phyloP scores from a whole-genome alignment of 495 filamentous ascomycete genomes.

The Gamarada debralockiae region DNA sequence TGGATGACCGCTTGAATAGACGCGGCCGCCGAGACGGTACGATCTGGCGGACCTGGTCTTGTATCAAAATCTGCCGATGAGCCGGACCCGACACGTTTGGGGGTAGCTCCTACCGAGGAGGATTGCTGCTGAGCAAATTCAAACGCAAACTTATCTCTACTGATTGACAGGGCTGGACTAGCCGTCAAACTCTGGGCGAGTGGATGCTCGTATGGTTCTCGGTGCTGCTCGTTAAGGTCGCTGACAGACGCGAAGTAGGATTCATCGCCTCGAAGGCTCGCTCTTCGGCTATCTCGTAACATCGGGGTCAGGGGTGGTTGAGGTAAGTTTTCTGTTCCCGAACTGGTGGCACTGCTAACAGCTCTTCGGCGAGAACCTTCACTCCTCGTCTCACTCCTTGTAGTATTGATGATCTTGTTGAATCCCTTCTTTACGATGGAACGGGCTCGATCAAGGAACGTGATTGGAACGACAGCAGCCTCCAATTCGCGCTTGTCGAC shows the following conservation, averaged over 20 bases:
- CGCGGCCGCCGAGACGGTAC: constrained; percentile 24
- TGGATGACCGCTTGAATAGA: constrained; percentile 28
- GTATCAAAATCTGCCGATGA: constrained; percentile 56
- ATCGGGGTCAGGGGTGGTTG: constrained; percentile 30
- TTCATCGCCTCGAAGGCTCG: constrained; percentile 71
- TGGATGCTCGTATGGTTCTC: constrained; percentile 50
- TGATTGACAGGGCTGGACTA: constrained; percentile 56
- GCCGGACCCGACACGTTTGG: constrained; percentile 36
- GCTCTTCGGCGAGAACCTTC: constrained; percentile 52
- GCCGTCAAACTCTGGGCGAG: constrained; percentile 78
- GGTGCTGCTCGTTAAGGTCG: constrained; percentile 34
- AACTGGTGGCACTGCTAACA: constrained; percentile 57
- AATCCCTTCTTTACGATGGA: constrained; percentile 66
- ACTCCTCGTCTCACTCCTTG: constrained; percentile 42
- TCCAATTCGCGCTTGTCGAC: constrained; percentile 89
- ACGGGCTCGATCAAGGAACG: constrained; percentile 72
- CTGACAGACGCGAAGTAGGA: constrained; percentile 47
- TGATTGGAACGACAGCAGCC: constrained; percentile 83
- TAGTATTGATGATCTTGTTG: constrained; percentile 54
- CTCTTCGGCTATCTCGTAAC: constrained; percentile 51
- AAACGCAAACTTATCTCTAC: constrained; percentile 32
- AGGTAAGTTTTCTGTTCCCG: constrained; percentile 29
- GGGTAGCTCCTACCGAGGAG: constrained; percentile 32
- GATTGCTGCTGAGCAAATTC: constrained; percentile 29
- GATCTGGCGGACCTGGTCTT: constrained; percentile 49